Evolutionary conservation across 2,329 filamentous ascomycete genomes (phyloP).

Genomic region (Eutypella sp.): DNA sequence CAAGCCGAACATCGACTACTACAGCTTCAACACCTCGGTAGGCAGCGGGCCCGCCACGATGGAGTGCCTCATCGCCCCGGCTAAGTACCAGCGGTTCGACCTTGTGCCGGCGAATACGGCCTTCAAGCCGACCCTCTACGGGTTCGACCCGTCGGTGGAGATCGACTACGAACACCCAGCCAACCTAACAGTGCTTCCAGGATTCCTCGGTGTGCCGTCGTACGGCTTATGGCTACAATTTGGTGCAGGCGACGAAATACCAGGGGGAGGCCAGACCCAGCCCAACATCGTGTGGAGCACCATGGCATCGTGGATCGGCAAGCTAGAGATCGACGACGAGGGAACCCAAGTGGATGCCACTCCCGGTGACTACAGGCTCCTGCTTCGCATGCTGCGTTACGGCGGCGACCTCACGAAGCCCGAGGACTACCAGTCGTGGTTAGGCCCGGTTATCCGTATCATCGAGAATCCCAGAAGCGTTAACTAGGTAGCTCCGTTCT

Average conservation of each 20-base stretch:
- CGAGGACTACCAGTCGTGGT: slow-evolving; percentile 13
- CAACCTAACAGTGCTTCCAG: not conserved
- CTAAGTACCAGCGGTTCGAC: too few relatives aligned
- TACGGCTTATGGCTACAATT: slow-evolving; percentile 9
- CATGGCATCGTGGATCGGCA: too few relatives aligned
- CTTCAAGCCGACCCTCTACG: slow-evolving; percentile 12
- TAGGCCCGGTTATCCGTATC: slow-evolving; percentile 8
- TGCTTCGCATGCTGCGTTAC: slow-evolving; percentile 12
- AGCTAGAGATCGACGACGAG: too few relatives aligned
- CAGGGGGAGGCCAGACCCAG: slow-evolving; percentile 8
- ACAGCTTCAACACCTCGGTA: slow-evolving; percentile 10
- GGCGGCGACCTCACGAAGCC: slow-evolving; percentile 8
- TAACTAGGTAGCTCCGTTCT: too few relatives aligned
- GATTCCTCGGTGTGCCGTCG: slow-evolving; percentile 6
- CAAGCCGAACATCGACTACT: not conserved
- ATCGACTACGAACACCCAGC: slow-evolving; percentile 11
- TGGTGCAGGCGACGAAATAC: slow-evolving; percentile 9
- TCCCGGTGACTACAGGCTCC: slow-evolving; percentile 13
- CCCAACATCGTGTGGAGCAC: too few relatives aligned
- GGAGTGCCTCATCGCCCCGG: slow-evolving; percentile 12
- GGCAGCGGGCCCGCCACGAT: slow-evolving; percentile 10
- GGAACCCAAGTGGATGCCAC: slow-evolving; percentile 8
- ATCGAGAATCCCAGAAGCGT: slow-evolving; percentile 6
- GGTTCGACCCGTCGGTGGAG: slow-evolving; percentile 9
- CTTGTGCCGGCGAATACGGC: slow-evolving; percentile 14